phyloP scores from a whole-genome alignment of 2,329 filamentous ascomycete species.

The Pseudocercospora vitis region DNA sequence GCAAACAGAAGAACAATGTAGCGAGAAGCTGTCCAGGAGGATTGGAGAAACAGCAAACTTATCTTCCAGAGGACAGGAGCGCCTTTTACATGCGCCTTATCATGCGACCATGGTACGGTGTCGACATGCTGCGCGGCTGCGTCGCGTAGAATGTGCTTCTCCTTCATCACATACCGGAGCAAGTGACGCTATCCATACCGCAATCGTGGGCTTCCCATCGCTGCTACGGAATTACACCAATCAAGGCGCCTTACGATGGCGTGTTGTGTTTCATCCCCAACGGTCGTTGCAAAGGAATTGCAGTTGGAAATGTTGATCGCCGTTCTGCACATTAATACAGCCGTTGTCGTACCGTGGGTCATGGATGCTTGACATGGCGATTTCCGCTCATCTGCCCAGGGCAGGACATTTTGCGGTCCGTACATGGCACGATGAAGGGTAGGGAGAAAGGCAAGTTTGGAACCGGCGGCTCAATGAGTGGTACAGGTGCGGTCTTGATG shows the following conservation, averaged over 20 bases:
- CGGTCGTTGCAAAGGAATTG: not conserved
- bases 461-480: not conserved
- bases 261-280: not conserved
- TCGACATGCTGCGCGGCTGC: not conserved
- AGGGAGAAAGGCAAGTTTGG: not conserved
- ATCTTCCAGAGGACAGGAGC: not conserved
- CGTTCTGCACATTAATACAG: not conserved
- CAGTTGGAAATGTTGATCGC: not conserved
- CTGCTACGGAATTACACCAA: not conserved
- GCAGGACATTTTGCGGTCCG: too few species aligned
- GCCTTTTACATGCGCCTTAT: not conserved
- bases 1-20: not conserved
- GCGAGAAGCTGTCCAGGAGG: not conserved
- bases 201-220: slow-evolving; percentile 2
- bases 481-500: not conserved
- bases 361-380: not conserved
- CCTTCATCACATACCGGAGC: not conserved
- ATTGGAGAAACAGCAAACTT: slow-evolving; percentile 1
- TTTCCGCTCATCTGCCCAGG: too few species aligned
- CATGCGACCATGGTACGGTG: not conserved
- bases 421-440: not conserved
- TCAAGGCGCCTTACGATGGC: not conserved
- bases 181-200: not conserved
- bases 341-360: not conserved
- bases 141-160: not conserved